Evolutionary conservation across 2,329 filamentous ascomycete genomes (phyloP).

Genomic region (Trichoderma sp.): DNA sequence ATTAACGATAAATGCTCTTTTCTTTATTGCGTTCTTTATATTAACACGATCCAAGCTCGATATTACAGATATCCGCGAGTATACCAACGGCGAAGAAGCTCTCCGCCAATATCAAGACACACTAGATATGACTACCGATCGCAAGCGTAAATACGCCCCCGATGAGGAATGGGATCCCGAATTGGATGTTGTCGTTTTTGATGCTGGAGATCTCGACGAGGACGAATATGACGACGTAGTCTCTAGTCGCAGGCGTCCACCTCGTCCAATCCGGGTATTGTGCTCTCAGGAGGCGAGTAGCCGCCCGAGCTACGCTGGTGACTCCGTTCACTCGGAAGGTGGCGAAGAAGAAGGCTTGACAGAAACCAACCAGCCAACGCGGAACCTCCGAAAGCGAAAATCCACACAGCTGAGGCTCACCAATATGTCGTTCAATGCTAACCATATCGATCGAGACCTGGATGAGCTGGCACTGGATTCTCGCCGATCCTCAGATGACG

Average conservation of each 20-base stretch:
- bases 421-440: slow-evolving; percentile 27
- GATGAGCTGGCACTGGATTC: slow-evolving; percentile 35
- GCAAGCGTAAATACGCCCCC: slow-evolving; percentile 33
- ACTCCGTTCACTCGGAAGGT: slow-evolving; percentile 18
- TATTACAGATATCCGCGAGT: slow-evolving; percentile 29
- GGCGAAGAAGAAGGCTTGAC: slow-evolving; percentile 21
- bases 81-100: slow-evolving; percentile 34
- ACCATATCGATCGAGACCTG: slow-evolving; percentile 25
- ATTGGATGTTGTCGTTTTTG: slow-evolving; percentile 24
- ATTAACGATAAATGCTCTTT: neutral
- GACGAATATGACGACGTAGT: slow-evolving; percentile 22
- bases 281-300: slow-evolving; percentile 28
- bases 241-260: slow-evolving; percentile 5
- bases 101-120: slow-evolving; percentile 24
- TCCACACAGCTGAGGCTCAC: slow-evolving; percentile 28
- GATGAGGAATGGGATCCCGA: slow-evolving; percentile 32
- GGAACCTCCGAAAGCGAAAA: slow-evolving; percentile 28
- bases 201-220: slow-evolving; percentile 31
- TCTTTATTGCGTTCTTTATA: neutral
- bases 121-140: slow-evolving; percentile 19
- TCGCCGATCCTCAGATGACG: slow-evolving; percentile 29
- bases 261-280: slow-evolving; percentile 20
- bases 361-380: slow-evolving; percentile 4
- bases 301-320: slow-evolving; percentile 12
- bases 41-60: slow-evolving; percentile 29